Evolutionary conservation across 2,329 filamentous ascomycete genomes (phyloP).

Genomic region (Talaromyces verruculosus): DNA sequence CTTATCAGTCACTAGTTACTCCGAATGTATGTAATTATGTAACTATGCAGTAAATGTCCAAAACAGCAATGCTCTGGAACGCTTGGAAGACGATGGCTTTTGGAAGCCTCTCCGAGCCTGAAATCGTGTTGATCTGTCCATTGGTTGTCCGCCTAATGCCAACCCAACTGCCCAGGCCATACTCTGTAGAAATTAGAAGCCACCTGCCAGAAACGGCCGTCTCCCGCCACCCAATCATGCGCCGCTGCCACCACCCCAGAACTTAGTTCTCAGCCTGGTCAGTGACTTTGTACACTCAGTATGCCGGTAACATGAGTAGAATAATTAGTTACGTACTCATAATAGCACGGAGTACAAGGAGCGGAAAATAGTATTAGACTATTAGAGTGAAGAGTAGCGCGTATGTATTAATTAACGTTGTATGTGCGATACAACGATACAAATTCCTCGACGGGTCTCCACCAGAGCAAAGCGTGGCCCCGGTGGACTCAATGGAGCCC

Average conservation of each 20-base stretch:
- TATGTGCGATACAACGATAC: background rate
- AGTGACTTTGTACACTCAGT: background rate
- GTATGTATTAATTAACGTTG: background rate
- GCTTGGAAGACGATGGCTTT: background rate
- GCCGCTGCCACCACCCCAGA: background rate
- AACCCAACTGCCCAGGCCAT: background rate
- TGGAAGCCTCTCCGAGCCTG: background rate
- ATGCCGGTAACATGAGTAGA: background rate
- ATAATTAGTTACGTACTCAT: background rate
- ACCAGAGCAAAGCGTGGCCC: slow-evolving; percentile 9
- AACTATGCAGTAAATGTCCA: too few species aligned
- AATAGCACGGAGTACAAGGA: background rate
- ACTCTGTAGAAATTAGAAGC: background rate
- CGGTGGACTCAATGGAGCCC: background rate
- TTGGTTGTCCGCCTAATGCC: background rate
- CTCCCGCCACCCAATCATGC: background rate
- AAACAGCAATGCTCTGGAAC: background rate
- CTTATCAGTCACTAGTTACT: background rate
- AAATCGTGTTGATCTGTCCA: background rate
- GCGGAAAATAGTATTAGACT: background rate
- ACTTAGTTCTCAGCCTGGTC: background rate
- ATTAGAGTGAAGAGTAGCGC: background rate
- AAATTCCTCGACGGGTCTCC: background rate
- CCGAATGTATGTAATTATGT: too few species aligned
- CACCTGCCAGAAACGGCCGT: slow-evolving; percentile 7